phyloP scores from a whole-genome alignment of 495 filamentous ascomycete species.

The Schizothecium vesticola region DNA sequence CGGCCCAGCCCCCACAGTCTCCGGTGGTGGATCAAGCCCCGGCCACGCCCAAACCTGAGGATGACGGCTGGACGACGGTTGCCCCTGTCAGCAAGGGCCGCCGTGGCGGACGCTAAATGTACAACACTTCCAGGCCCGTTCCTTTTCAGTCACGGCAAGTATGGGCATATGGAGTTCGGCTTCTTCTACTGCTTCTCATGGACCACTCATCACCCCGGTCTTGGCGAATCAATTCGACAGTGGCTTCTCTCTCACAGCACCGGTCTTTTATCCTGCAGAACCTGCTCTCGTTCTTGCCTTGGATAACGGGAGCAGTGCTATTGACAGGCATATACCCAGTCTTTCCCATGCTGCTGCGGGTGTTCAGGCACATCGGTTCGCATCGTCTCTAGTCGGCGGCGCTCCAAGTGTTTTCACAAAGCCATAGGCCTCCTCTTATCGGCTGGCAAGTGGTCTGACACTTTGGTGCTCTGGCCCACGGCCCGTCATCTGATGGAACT shows the following conservation, averaged over 20 bases:
- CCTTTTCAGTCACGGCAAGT: background rate
- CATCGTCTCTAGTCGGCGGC: background rate
- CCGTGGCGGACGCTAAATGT: constrained; percentile 35
- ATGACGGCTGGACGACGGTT: constrained; percentile 78
- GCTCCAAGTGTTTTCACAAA: background rate
- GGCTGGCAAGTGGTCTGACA: background rate
- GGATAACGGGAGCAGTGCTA: constrained; percentile 18
- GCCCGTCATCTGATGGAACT: background rate
- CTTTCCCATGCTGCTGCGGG: background rate
- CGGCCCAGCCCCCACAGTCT: constrained; percentile 30
- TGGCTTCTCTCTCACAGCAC: background rate
- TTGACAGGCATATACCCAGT: constrained; percentile 3
- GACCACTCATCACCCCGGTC: background rate
- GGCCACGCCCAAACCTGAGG: constrained; percentile 42
- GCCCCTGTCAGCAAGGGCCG: constrained; percentile 41
- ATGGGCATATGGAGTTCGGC: background rate
- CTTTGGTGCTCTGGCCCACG: background rate
- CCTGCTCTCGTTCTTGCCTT: constrained; percentile 14
- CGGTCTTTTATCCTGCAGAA: background rate
- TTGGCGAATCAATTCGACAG: background rate
- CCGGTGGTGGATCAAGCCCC: constrained; percentile 25
- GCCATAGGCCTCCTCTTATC: background rate
- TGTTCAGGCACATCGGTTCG: background rate
- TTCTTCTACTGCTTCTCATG: background rate
- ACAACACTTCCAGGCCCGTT: constrained; percentile 7